A percentile compares a stretch with the other conserved stretches of the same genome.
phyloP scores from a whole-genome alignment of 2,329 filamentous ascomycete genomes.

The Colletotrichum endophyticum region DNA sequence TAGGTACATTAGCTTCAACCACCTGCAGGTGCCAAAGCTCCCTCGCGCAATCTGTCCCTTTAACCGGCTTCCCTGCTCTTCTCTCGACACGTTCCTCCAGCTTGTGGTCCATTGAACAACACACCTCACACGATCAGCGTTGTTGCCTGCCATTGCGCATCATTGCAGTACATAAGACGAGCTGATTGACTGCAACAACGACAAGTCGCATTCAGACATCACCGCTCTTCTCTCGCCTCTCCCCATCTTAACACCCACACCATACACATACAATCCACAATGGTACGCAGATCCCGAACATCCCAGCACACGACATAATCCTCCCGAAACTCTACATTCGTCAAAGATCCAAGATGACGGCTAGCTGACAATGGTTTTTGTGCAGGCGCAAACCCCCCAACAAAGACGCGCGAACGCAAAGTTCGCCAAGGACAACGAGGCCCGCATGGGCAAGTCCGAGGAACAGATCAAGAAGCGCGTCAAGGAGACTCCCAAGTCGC shows the following conservation, averaged over 20 bases:
- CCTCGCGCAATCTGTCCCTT: constrained; percentile 22
- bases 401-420: constrained; percentile 82
- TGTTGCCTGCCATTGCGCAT: background rate
- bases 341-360: background rate
- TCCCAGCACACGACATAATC: background rate
- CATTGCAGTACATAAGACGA: background rate
- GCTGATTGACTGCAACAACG: background rate
- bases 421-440: constrained; percentile 76
- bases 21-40: background rate
- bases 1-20: background rate
- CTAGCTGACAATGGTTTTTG: background rate
- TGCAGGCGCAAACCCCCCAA: constrained; percentile 80
- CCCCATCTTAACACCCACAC: background rate
- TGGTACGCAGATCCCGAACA: constrained; percentile 20
- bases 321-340: too few species aligned
- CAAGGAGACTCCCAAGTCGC: constrained; percentile 62
- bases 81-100: constrained; percentile 15
- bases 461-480: constrained; percentile 64
- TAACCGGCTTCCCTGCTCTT: constrained; percentile 19
- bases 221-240: background rate
- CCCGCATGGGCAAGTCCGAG: constrained; percentile 77
- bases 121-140: background rate
- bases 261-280: constrained; percentile 11
- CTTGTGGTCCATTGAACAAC: background rate
- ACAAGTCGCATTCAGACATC: background rate